Conservation (phyloP, 495 filamentous ascomycete genomes). For the Astrothelium subdiscretum region DNA sequence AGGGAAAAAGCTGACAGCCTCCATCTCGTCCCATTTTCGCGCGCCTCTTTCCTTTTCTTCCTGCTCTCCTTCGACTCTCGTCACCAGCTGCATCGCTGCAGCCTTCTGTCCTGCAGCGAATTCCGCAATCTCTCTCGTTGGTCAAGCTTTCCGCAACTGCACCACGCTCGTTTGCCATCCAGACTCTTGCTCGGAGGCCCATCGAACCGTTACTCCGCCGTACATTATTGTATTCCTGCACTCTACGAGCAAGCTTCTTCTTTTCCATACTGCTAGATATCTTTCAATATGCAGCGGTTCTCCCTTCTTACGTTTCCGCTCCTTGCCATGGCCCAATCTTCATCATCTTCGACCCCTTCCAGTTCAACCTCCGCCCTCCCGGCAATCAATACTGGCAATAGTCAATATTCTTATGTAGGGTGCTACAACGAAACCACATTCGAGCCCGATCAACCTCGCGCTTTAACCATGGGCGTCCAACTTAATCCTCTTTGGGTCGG, state of each 20-base stretch:
- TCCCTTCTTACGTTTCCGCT: neutral
- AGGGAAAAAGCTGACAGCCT: neutral
- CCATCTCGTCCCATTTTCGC: neutral
- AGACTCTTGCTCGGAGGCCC: too few relatives aligned
- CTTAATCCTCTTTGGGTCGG: neutral
- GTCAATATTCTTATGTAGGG: conserved; percentile 19
- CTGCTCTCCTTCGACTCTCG: neutral
- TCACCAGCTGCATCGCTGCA: too few relatives aligned
- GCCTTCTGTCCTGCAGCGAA: too few relatives aligned
- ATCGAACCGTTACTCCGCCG: too few relatives aligned
- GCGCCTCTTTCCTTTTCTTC: neutral
- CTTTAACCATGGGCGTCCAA: neutral
- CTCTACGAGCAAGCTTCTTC: too few relatives aligned
- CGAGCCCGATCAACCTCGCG: neutral
- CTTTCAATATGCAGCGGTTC: neutral
- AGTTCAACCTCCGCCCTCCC: neutral
- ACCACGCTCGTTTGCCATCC: too few relatives aligned
- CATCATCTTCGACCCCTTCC: neutral
- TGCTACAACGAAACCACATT: conserved; percentile 27
- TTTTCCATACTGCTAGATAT: too few relatives aligned
- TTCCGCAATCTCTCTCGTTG: too few relatives aligned
- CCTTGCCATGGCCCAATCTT: neutral
- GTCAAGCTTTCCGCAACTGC: too few relatives aligned
- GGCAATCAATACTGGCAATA: neutral
- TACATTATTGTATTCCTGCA: too few relatives aligned